phyloP scores from a whole-genome alignment of 805 yeast genomes.

The Lachancea meyersii region DNA sequence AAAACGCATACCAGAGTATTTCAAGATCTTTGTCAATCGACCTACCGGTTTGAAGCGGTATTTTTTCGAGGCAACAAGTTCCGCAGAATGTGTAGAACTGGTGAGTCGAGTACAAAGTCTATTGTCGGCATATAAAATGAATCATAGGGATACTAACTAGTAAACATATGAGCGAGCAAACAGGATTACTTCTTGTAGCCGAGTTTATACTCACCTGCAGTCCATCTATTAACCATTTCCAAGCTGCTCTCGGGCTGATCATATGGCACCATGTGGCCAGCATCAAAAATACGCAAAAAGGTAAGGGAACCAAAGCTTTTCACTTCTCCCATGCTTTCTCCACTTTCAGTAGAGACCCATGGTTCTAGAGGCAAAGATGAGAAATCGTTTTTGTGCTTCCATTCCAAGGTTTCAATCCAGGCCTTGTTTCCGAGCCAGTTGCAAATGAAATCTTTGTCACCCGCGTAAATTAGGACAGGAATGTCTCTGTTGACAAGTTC shows the following conservation, averaged over 20 bases:
- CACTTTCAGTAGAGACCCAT: constrained; percentile 37
- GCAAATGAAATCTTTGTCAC: constrained; percentile 88
- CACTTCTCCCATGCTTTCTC: constrained; percentile 58
- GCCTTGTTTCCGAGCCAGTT: constrained; percentile 89
- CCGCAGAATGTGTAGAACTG: constrained; percentile 62
- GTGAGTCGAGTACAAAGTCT: constrained; percentile 61
- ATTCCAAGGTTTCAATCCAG: constrained; percentile 65
- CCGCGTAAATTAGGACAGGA: constrained; percentile 88
- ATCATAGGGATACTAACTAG: constrained; percentile 22
- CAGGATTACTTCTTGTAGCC: constrained; percentile 1
- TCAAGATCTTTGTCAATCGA: constrained; percentile 73
- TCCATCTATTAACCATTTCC: constrained; percentile 71
- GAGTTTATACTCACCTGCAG: constrained; percentile 38
- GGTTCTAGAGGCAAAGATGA: constrained; percentile 36
- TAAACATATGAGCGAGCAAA: background rate
- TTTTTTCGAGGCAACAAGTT: constrained; percentile 70
- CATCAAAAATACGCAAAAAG: constrained; percentile 69
- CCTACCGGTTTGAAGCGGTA: constrained; percentile 70
- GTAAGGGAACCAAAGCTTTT: constrained; percentile 68
- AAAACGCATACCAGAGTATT: constrained; percentile 65
- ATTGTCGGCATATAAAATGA: constrained; percentile 47
- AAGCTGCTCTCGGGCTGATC: constrained; percentile 75
- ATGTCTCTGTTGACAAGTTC: constrained; percentile 61
- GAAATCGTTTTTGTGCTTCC: constrained; percentile 53
- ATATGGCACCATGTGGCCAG: constrained; percentile 91